Evolutionary conservation across 257 asterid species (phyloP).

Genomic region (Lithospermum erythrorhizon): DNA sequence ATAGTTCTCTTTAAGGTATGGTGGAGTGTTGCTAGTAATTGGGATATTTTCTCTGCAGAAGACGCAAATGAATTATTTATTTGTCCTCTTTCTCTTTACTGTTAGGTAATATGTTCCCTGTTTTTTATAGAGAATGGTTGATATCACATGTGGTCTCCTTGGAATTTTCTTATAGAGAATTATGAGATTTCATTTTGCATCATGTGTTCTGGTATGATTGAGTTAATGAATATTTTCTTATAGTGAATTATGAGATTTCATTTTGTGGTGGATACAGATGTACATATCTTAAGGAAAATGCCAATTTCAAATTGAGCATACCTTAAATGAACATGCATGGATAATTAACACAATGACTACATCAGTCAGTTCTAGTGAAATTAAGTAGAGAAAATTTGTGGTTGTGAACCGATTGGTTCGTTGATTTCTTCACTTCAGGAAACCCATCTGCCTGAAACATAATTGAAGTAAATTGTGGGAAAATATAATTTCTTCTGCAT

Average conservation of each 20-base stretch:
- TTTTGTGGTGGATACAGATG: background rate
- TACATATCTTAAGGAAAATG: background rate
- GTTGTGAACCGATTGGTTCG: background rate
- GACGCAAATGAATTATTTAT: background rate
- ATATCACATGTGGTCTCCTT: background rate
- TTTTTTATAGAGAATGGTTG: background rate
- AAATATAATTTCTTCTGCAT: background rate
- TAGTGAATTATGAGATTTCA: too few relatives aligned
- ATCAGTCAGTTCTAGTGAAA: background rate
- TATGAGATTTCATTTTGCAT: background rate
- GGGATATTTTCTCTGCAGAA: conserved; percentile 2
- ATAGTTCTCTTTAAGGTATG: conserved; percentile 83
- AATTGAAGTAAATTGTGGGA: background rate
- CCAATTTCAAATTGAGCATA: background rate
- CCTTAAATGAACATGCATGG: background rate
- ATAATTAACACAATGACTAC: background rate
- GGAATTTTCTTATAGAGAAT: background rate
- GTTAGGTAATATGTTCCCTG: background rate
- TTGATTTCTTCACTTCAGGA: background rate
- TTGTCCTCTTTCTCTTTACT: background rate
- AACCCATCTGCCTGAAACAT: too few relatives aligned
- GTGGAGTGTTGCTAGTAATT: conserved; percentile 8
- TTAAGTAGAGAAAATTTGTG: background rate
- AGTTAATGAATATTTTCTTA: background rate
- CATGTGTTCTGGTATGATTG: background rate